Percentiles rank a stretch among this genome's conserved stretches.
Evolutionary conservation across 73 alveolate species (phyloP).

Genomic region (Symbiodinium natans): DNA sequence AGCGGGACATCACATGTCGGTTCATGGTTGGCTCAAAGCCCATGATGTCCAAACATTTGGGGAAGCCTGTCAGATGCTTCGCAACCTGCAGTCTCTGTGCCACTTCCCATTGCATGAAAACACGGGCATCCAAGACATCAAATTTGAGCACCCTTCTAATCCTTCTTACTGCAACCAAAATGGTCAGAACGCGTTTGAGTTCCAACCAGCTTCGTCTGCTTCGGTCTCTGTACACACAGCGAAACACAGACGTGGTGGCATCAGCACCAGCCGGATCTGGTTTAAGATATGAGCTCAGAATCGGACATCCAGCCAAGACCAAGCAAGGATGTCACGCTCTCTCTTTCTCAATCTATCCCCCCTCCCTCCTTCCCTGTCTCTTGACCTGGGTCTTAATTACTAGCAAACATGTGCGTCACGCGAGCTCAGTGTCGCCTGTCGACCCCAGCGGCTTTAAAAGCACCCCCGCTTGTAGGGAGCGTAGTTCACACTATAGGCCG

Average conservation of each 20-base stretch:
- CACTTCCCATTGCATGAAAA: neutral
- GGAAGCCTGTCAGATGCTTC: neutral
- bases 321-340: neutral
- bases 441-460: neutral
- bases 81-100: neutral
- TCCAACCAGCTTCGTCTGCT: neutral
- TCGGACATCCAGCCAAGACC: neutral
- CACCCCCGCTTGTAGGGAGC: slow-evolving; percentile 1
- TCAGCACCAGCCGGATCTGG: neutral
- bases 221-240: neutral
- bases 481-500: neutral
- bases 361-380: no score
- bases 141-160: neutral
- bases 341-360: neutral
- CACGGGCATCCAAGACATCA: neutral
- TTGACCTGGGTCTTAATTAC: no score
- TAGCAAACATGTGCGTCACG: no score
- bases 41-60: no score
- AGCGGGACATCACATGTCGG: no score
- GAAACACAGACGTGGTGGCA: neutral
- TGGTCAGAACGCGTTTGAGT: neutral
- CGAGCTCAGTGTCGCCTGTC: no score
- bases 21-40: neutral
- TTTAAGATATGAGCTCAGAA: neutral
- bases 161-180: neutral